These are phyloP conservation scores for Sclerotiophoma versabilis DNA, from an alignment of 2,329 filamentous ascomycete genomes.

Conservation along the genomic window DNA sequence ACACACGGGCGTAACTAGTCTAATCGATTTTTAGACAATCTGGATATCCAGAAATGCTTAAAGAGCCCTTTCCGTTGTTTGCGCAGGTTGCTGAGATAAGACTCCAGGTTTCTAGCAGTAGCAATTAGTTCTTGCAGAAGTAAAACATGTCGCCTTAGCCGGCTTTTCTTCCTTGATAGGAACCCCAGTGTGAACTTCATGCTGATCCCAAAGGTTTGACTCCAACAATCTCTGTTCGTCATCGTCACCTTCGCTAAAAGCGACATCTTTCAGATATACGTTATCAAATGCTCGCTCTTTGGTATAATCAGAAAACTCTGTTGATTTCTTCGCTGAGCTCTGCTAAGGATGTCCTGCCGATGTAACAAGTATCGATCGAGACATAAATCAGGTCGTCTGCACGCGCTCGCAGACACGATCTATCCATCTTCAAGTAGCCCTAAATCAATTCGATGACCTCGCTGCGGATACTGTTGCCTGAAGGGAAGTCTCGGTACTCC, in stretches of 20 bases:
- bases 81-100: too few relatives aligned
- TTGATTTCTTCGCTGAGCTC: conserved; percentile 5
- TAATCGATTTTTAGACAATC: too few relatives aligned
- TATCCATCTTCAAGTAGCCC: conserved; percentile 13
- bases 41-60: too few relatives aligned
- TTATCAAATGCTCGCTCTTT: conserved; percentile 10
- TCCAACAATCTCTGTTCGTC: too few relatives aligned
- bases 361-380: conserved; percentile 28
- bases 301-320: conserved; percentile 15
- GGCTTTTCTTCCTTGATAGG: too few relatives aligned
- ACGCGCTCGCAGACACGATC: conserved; percentile 15
- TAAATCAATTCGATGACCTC: neutral
- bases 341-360: conserved; percentile 7
- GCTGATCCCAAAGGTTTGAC: too few relatives aligned
- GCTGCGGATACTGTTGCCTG: too few relatives aligned
- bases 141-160: neutral
- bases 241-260: neutral
- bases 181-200: neutral
- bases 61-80: too few relatives aligned
- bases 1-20: too few relatives aligned
- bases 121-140: neutral
- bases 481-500: neutral
- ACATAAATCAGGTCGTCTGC: conserved; percentile 8
- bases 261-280: conserved; percentile 6
- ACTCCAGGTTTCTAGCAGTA: too few relatives aligned